Evolutionary conservation across 2,329 filamentous ascomycete genomes (phyloP).

Genomic region (Chalaropsis thielavioides): DNA sequence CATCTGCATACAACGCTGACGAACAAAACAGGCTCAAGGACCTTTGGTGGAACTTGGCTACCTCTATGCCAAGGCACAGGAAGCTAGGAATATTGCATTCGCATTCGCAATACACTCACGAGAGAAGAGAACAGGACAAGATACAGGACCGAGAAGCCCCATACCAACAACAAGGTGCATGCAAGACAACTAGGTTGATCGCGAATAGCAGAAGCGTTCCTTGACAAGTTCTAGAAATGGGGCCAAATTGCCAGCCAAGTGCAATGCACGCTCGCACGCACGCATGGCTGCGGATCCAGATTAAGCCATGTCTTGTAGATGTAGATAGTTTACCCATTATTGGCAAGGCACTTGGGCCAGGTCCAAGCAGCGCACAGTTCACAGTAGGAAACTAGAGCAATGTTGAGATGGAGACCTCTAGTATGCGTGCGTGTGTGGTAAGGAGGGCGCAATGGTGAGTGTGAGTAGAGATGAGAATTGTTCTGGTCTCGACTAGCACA

Average conservation of each 20-base stretch:
- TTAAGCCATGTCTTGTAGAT: not conserved
- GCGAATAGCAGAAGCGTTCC: not conserved
- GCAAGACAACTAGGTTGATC: not conserved
- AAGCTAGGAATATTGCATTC: not conserved
- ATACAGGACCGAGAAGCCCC: not conserved
- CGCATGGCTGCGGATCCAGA: not conserved
- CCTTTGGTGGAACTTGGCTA: not conserved
- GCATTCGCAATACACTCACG: no score
- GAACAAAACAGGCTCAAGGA: not conserved
- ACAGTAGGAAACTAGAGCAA: not conserved
- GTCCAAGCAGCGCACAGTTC: not conserved
- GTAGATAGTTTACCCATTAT: constrained; percentile 5
- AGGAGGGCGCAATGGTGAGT: not conserved
- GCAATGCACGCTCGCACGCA: not conserved
- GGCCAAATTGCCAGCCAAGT: not conserved
- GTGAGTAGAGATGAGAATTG: not conserved
- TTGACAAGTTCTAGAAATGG: not conserved
- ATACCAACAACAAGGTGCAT: not conserved
- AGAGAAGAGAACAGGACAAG: no score
- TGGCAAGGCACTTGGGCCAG: not conserved
- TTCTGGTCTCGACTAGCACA: no score
- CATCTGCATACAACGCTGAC: not conserved
- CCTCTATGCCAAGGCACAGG: not conserved
- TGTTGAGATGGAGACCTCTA: not conserved
- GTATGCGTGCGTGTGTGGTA: not conserved